phyloP scores from a whole-genome alignment of 1,284 basidiomycete genomes.

The Cystobasidiaceae sp. region DNA sequence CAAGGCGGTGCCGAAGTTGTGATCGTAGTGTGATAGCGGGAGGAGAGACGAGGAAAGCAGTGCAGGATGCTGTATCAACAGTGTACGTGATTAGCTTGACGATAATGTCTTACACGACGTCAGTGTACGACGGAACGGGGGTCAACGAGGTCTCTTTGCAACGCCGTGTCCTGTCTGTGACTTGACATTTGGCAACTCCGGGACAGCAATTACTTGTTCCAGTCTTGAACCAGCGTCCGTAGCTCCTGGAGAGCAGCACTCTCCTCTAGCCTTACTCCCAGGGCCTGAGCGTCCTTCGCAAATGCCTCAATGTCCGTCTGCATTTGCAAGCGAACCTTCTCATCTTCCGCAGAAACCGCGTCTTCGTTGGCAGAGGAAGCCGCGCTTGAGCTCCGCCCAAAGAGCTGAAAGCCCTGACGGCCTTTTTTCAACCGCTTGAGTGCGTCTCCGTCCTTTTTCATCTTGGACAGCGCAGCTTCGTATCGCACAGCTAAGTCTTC shows the following conservation, averaged over 20 bases:
- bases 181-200: no score
- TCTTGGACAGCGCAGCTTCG: conserved; percentile 61
- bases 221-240: conserved; percentile 31
- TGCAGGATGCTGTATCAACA: no score
- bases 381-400: conserved; percentile 48
- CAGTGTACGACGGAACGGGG: no score
- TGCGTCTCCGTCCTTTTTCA: conserved; percentile 86
- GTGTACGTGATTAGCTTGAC: no score
- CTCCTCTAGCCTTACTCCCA: conserved; percentile 61
- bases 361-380: conserved; percentile 62
- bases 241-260: conserved; percentile 58
- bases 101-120: no score
- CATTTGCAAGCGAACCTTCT: conserved; percentile 72
- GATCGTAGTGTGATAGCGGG: no score
- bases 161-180: no score
- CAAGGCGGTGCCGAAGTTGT: no score
- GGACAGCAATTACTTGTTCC: conserved; percentile 9
- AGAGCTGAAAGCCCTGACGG: conserved; percentile 69
- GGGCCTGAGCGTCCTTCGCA: conserved; percentile 62
- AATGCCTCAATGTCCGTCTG: conserved; percentile 76
- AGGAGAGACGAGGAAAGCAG: no score
- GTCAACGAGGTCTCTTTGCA: no score
- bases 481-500: conserved; percentile 67
- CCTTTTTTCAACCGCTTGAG: conserved; percentile 76
- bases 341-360: conserved; percentile 57